phyloP scores from a whole-genome alignment of 2,329 filamentous ascomycete species.

The Fusarium torulosum region DNA sequence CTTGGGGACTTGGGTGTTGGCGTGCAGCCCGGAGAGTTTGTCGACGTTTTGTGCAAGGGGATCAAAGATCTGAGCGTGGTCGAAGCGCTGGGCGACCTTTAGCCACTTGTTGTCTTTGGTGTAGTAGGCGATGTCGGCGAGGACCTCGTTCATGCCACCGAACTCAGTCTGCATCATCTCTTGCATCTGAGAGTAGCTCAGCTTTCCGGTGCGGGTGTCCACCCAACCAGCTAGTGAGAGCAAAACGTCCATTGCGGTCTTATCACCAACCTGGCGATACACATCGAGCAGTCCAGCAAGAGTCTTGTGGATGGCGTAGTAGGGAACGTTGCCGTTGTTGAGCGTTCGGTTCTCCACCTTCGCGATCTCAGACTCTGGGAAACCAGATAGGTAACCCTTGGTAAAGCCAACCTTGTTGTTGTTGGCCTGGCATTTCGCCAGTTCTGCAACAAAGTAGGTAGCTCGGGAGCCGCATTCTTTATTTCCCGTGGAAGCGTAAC shows the following conservation, averaged over 20 bases:
- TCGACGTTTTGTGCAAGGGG: constrained; percentile 61
- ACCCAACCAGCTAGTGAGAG: constrained; percentile 62
- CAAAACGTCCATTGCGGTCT: constrained; percentile 58
- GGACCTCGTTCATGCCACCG: constrained; percentile 66
- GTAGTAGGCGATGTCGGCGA: constrained; percentile 62
- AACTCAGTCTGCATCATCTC: constrained; percentile 62
- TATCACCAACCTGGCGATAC: constrained; percentile 59
- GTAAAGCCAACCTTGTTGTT: constrained; percentile 60
- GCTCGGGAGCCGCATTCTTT: constrained; percentile 60
- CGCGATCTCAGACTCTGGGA: constrained; percentile 64
- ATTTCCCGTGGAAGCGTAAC: constrained; percentile 59
- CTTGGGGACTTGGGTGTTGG: constrained; percentile 67
- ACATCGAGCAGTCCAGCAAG: constrained; percentile 65
- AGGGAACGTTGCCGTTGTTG: constrained; percentile 64
- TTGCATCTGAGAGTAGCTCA: constrained; percentile 62
- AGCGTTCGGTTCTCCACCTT: constrained; percentile 59
- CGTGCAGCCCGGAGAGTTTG: constrained; percentile 61
- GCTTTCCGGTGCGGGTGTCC: constrained; percentile 58
- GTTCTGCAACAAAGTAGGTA: constrained; percentile 59
- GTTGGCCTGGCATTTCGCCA: constrained; percentile 65
- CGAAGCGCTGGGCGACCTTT: constrained; percentile 61
- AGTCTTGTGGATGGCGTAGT: constrained; percentile 68
- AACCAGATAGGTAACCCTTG: constrained; percentile 63
- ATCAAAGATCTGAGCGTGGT: constrained; percentile 62
- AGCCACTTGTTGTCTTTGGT: constrained; percentile 62